Evolutionary conservation across 2,329 filamentous ascomycete species (phyloP), one percentile per base, ranked within the genome.

Genomic region (Juglanconis oblonga): DNA sequence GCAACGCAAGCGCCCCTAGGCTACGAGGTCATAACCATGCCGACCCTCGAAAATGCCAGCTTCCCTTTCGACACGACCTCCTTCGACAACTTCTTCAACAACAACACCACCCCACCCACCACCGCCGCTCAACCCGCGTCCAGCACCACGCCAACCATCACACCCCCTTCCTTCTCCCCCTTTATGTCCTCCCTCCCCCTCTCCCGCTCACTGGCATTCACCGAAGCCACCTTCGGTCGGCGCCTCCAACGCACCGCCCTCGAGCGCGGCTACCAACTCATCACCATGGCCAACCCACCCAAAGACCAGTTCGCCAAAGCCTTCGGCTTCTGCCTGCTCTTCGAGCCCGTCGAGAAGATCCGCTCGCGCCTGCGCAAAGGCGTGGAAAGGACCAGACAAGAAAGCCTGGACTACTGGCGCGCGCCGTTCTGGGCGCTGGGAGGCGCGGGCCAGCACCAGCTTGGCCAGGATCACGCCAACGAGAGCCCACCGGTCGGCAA

Each of bases 141-240:
- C 64, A 17, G 64, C 68, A 55, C 63, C 64, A 55, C 71, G 24
- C 71, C 57, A 31, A 33, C 51, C 24, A 45, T 58, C 49, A 44
- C 61, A 13, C 49, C 57, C 10, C 45, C 49, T 31, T 33, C 54
- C 29, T 40, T 65, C 56, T 70, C 70, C 7, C 68, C 72, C 2
- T 76, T 74, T 44, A 24, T 54, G 29, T 69, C 70, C 6, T 64
- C 72, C 0, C 69, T 82, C 14, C 73, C 77, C 1, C 64, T 76
- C 1, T 81, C 84, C 0, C 75, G 71, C 29, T 86, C 85, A 0
- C 87, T 87, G 69, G 80, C 85, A 9, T 81, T 83, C 59, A 78
- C 84, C 32, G 90, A 93, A 70, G 75, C 78, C 1, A 87, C 82
- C 1, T 93, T 96, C 66, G 86, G 86, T 10, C 84, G 90, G 7